Base-by-base conservation (phyloP, 2,329 filamentous ascomycete genomes). In the Colletotrichum sp. region DNA sequence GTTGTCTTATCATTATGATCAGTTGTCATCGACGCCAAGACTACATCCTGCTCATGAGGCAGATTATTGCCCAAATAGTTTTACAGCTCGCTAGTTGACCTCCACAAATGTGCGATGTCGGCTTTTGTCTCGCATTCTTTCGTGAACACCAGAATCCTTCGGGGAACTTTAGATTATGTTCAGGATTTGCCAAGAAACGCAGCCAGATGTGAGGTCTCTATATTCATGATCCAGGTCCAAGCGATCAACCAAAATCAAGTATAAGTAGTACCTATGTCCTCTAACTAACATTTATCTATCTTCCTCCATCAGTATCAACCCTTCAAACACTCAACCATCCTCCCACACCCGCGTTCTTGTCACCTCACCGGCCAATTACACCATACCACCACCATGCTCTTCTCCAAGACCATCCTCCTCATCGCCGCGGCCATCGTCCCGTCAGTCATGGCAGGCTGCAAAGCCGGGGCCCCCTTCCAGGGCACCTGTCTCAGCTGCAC, bases 141-240 rank as follows among this genome's bases (percentile, higher is more conserved):
- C 18, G 43, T 48, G 18, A 43, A n/a, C 39, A 2, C 18, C 2
- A n/a, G 2, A 48, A 48, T 48, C 43, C 43, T 48, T 48, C 43
- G 10, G 3, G 1, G 18, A 2, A 13, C 43, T 48, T 21, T 48
- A 1, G 6, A 48, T 3, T 0, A 21, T 4, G 4, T n/a, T 21
- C 1, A 21, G 9, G 1, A 7, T 48, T 48, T 21, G 18, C 43
- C 43, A 48, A 48, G 43, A 12, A 8, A 21, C 10, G 4, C 18
- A 48, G n/a, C n/a, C 43, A 48, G 1, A 0, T 7, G 4, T n/a
- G 1, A 48, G 9, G 0, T 12, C 1, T 0, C 3, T n/a, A 0
- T 4, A 6, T 48, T 48, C 10, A 21, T 18, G n/a, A 48, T 3
- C 10, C n/a, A 21, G 9, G 6, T 0, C 4, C 3, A 48, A 7